phyloP scores from a whole-genome alignment of 208 protist genomes.

The Leishmania guyanensis region DNA sequence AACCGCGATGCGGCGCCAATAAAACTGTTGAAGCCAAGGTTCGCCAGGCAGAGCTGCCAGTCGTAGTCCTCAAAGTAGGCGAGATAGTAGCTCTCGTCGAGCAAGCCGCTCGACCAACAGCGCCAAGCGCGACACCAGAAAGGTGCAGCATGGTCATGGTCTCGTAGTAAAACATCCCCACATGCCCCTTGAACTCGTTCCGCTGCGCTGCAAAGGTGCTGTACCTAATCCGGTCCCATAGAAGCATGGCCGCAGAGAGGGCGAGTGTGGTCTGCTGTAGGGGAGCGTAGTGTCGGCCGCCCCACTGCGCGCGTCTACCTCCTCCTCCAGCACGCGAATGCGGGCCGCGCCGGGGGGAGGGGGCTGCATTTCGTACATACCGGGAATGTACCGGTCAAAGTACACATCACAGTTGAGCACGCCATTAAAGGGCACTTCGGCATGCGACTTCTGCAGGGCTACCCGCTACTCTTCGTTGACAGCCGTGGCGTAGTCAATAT shows the following conservation, averaged over 20 bases:
- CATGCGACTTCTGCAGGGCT: constrained; percentile 18
- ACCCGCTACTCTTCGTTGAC: constrained; percentile 23
- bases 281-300: constrained; percentile 1
- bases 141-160: constrained; percentile 23
- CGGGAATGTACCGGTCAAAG: constrained; percentile 21
- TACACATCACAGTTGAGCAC: constrained; percentile 31
- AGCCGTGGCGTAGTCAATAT: constrained; percentile 27
- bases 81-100: constrained; percentile 26
- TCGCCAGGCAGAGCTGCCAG: constrained; percentile 13
- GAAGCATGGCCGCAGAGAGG: background rate
- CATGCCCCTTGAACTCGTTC: constrained; percentile 10
- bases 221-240: constrained; percentile 20
- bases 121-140: constrained; percentile 16
- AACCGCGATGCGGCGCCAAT: constrained; percentile 14
- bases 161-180: constrained; percentile 20
- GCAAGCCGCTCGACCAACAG: constrained; percentile 21
- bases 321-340: constrained; percentile 16
- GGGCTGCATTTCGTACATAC: constrained; percentile 4
- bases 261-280: constrained; percentile 4
- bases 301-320: background rate
- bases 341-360: constrained; percentile 9
- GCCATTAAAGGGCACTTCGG: constrained; percentile 22
- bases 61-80: constrained; percentile 27
- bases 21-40: constrained; percentile 17
- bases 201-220: background rate